Evolutionary conservation across 139 green algal species (phyloP).

Genomic region (Haematococcus lacustris): DNA sequence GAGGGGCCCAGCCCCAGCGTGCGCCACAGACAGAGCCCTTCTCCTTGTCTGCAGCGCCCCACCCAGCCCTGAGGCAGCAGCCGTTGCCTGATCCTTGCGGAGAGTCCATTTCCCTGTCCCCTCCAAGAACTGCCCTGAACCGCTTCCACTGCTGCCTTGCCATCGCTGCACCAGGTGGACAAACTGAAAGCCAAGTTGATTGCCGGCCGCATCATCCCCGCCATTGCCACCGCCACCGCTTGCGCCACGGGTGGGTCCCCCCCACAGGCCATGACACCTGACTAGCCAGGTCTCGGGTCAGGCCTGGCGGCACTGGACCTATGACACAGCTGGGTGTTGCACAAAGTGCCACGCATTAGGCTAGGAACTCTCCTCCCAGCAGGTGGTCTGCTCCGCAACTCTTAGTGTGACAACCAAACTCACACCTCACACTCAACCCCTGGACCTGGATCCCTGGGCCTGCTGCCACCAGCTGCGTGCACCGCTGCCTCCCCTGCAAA

Average conservation of each 20-base stretch:
- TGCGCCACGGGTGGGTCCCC: constrained; percentile 63
- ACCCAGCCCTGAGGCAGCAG: background rate
- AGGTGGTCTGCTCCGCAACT: too few species aligned
- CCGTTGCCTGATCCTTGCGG: too few species aligned
- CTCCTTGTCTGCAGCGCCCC: background rate
- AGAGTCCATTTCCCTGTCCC: too few species aligned
- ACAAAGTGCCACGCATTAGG: background rate
- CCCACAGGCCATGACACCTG: too few species aligned
- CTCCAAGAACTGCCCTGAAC: too few species aligned
- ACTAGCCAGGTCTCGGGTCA: background rate
- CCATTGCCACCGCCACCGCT: constrained; percentile 95
- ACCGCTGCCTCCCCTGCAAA: too few species aligned
- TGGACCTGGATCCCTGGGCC: too few species aligned
- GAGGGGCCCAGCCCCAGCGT: background rate
- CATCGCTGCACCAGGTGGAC: constrained; percentile 15
- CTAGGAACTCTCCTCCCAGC: background rate
- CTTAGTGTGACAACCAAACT: too few species aligned
- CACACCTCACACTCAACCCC: too few species aligned
- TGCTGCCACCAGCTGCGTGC: too few species aligned
- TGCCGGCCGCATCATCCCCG: constrained; percentile 94
- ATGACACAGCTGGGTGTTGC: background rate
- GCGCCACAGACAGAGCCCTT: background rate
- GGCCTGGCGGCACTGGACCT: background rate
- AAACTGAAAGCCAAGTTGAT: constrained; percentile 95
- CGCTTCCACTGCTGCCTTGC: background rate